Conservation (phyloP, 2,329 filamentous ascomycete genomes). For the Amylocarpus encephaloides region DNA sequence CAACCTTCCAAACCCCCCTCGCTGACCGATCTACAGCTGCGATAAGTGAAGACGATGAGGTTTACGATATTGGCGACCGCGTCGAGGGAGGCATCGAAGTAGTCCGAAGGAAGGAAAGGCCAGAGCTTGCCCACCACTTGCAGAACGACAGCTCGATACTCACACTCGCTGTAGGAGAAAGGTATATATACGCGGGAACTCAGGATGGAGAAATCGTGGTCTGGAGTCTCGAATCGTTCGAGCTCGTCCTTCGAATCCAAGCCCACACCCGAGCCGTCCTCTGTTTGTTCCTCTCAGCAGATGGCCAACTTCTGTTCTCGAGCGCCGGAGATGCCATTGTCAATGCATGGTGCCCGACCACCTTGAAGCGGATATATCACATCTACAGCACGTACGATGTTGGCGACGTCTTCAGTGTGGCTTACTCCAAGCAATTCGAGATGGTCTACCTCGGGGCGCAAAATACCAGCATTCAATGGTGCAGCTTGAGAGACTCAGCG, state of each 20-base stretch:
- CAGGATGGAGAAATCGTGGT: constrained; percentile 90
- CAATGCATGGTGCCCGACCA: constrained; percentile 82
- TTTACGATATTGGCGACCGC: constrained; percentile 15
- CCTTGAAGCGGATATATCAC: constrained; percentile 72
- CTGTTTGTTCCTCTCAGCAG: constrained; percentile 71
- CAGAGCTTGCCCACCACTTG: constrained; percentile 68
- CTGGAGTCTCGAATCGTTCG: constrained; percentile 85
- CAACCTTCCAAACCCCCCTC: constrained; percentile 7
- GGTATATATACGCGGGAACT: constrained; percentile 84
- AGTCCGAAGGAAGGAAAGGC: constrained; percentile 31
- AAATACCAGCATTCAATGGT: constrained; percentile 95
- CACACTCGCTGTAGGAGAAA: constrained; percentile 71
- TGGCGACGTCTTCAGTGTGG: constrained; percentile 93
- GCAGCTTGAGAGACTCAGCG: constrained; percentile 60
- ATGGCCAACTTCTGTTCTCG: constrained; percentile 73
- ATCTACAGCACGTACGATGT: constrained; percentile 93
- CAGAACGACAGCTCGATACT: constrained; percentile 75
- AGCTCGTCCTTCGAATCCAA: constrained; percentile 70
- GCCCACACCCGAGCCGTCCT: constrained; percentile 90
- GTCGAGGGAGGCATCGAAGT: constrained; percentile 4
- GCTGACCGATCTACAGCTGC: constrained; percentile 20
- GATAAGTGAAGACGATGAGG: constrained; percentile 23
- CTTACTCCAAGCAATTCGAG: constrained; percentile 71
- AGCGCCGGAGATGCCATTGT: constrained; percentile 90
- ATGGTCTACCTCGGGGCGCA: constrained; percentile 89